phyloP scores from a whole-genome alignment of 805 yeast genomes.

The Spathaspora passalidarum region DNA sequence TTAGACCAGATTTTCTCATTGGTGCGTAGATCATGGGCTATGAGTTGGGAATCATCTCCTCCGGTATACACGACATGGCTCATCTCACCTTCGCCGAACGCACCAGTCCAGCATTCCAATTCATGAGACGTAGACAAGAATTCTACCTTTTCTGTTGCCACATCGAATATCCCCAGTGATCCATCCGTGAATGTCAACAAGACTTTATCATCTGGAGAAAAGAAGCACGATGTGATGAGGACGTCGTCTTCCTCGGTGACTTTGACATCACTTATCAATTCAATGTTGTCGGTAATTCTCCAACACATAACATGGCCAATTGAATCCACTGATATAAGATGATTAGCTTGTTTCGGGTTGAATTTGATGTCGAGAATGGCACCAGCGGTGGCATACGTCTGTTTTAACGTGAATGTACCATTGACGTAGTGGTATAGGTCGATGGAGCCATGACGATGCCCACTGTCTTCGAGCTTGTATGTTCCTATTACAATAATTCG shows the following conservation, averaged over 20 bases:
- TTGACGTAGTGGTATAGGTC: slow-evolving; percentile 35
- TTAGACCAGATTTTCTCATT: slow-evolving; percentile 39
- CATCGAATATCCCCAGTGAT: slow-evolving; percentile 43
- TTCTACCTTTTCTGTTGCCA: slow-evolving; percentile 12
- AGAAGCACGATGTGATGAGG: slow-evolving; percentile 64
- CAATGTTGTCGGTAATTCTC: slow-evolving; percentile 33
- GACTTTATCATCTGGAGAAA: slow-evolving; percentile 44
- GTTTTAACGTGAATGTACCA: slow-evolving; percentile 11
- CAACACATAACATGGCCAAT: slow-evolving; percentile 74
- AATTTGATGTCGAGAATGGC: slow-evolving; percentile 80
- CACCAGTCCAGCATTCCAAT: slow-evolving; percentile 87
- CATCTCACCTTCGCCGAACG: slow-evolving; percentile 59
- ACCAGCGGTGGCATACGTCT: slow-evolving; percentile 39
- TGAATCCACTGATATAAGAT: slow-evolving; percentile 69
- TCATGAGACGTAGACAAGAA: slow-evolving; percentile 49
- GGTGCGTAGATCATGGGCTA: slow-evolving; percentile 64
- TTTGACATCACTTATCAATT: slow-evolving; percentile 24
- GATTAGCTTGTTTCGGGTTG: slow-evolving; percentile 48
- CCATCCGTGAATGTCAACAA: slow-evolving; percentile 72
- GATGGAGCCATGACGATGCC: slow-evolving; percentile 61
- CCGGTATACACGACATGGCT: slow-evolving; percentile 71
- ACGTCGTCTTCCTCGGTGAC: slow-evolving; percentile 43
- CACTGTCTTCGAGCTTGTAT: slow-evolving; percentile 63
- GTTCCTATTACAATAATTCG: slow-evolving; percentile 68
- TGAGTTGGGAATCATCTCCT: slow-evolving; percentile 80